Evolutionary conservation across 768 basidiomycete genomes (phyloP), one percentile per base, ranked within the genome.

Genomic region (Hirschioporus abietinus): DNA sequence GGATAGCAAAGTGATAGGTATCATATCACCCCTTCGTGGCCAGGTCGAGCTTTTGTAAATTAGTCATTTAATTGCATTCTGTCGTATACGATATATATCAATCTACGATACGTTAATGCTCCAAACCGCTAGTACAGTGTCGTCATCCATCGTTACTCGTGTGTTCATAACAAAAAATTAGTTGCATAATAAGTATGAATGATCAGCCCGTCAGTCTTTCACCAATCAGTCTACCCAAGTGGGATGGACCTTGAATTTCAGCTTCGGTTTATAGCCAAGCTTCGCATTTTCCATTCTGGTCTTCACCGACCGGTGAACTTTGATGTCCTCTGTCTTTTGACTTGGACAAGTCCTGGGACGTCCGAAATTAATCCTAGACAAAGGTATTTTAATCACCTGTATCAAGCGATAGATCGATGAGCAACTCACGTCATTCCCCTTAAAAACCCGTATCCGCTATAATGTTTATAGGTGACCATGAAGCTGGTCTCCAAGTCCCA

Each of bases 241-340:
- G 0, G 79, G 79, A 58, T 78, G 69, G 20, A 78, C 72, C 64
- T 71, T 73, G 65, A 80, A 73, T 62, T 75, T 76, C 4, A 82
- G 80, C 60, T 71, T 77, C 6, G 84, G 84, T 64, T 66, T 71
- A 67, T 85, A 85, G 63, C 73, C 74, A 52, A 76, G 65, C 0
- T 76, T 75, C 30, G 77, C 71, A 0, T 86, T 82, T 27, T 86
- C 83, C 80, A 87, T 80, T 66, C 88, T 78, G 67, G 81, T 78
- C 76, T 82, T 80, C 25, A 87, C 85, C 35, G 78, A 81, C 65
- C 83, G 71, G 68, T 86, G 85, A 20, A 85, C 76, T 66, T 79
- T 78, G 18, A 83, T 76, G 30, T 8, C 30, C 30, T 30, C 30
- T 30, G 30, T 30, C 8, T 2, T 30, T 30, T 30, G 30, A 30